Evolutionary conservation across 768 basidiomycete genomes (phyloP).

Genomic region (Amanita phalloides): DNA sequence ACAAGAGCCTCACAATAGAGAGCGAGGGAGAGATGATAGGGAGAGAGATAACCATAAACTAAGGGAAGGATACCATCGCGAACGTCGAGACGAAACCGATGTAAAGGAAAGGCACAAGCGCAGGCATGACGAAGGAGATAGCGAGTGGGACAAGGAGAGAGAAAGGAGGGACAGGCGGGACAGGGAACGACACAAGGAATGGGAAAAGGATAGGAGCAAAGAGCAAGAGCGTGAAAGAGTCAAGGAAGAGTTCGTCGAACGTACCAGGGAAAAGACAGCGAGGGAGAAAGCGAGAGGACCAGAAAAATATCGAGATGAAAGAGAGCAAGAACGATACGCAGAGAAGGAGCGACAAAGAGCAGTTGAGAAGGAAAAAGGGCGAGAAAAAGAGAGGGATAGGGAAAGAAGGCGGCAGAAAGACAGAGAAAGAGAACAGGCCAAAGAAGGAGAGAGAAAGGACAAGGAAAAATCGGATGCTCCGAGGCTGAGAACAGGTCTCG

Average conservation of each 20-base stretch:
- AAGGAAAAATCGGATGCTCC: background rate
- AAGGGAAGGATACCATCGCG: slow-evolving; percentile 9
- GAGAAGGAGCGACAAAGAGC: slow-evolving; percentile 5
- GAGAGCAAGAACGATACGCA: slow-evolving; percentile 1
- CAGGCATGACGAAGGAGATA: slow-evolving; percentile 6
- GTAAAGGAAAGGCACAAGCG: slow-evolving; percentile 3
- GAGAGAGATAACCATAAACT: slow-evolving; percentile 9
- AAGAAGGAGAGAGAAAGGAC: slow-evolving; percentile 11
- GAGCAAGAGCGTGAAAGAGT: slow-evolving; percentile 5
- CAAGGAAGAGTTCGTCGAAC: slow-evolving; percentile 7
- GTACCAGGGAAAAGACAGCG: slow-evolving; percentile 4
- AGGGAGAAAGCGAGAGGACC: slow-evolving; percentile 1
- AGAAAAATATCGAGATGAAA: slow-evolving; percentile 4
- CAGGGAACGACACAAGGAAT: slow-evolving; percentile 8
- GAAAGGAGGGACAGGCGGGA: slow-evolving; percentile 9
- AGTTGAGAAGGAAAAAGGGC: slow-evolving; percentile 15
- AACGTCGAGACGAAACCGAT: slow-evolving; percentile 8
- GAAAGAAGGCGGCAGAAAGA: slow-evolving; percentile 13
- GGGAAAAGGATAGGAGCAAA: slow-evolving; percentile 1
- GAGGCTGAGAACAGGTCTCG: background rate
- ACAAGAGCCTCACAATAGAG: slow-evolving; percentile 8
- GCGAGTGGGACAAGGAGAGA: slow-evolving; percentile 13
- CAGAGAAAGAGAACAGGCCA: slow-evolving; percentile 11
- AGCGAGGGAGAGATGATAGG: slow-evolving; percentile 11
- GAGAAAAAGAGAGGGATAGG: slow-evolving; percentile 12